Base-by-base conservation (phyloP, 78 protist genomes). In the Dictyostelium intermedium region DNA sequence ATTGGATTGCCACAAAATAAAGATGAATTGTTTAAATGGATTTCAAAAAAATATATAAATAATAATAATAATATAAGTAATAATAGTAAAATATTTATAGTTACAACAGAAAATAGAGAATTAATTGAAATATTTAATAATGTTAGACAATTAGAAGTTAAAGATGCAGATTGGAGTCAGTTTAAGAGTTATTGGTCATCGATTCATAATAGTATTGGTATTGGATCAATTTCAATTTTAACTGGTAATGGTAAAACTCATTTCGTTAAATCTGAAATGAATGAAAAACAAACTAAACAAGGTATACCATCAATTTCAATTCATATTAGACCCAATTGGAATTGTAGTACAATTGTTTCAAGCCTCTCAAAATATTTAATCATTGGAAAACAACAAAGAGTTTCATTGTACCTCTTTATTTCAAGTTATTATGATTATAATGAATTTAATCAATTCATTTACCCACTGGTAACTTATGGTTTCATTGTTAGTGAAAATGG, bases 401-500 rank as follows among this genome's bases (percentile, higher is more conserved):
- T 72, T 34, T 72, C 79, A 34, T 34, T 72, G 5, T 72, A 72
- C 34, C 13, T 72, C 35, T 72, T 30, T 16, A 72, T 72, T 72
- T 72, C 79, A 72, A 32, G 43, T 14, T 72, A 34, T 34, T 72
- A 72, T 34, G 43, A 72, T 34, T 72, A 30, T 72, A 72, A 18
- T 72, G 14, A 47, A 6, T 86, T 86, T 66, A 86, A 76, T n/a
- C 45, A 50, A 10, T 76, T 76, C 39, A 76, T 86, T 41, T 86
- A 86, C 13, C 92, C 92, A 86, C 56, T 86, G 37, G 63, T 86
- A 13, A 86, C 92, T 1, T 70, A 60, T 76, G 92, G 92, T 6
- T 76, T 35, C 30, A 47, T 86, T 32, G 45, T 86, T 76, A 82
- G 60, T 39, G 79, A 77, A 25, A 76, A 50, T 60, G 84, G 69